Evolutionary conservation across 129 eudicot species (phyloP).

Genomic region (Calendula officinalis): DNA sequence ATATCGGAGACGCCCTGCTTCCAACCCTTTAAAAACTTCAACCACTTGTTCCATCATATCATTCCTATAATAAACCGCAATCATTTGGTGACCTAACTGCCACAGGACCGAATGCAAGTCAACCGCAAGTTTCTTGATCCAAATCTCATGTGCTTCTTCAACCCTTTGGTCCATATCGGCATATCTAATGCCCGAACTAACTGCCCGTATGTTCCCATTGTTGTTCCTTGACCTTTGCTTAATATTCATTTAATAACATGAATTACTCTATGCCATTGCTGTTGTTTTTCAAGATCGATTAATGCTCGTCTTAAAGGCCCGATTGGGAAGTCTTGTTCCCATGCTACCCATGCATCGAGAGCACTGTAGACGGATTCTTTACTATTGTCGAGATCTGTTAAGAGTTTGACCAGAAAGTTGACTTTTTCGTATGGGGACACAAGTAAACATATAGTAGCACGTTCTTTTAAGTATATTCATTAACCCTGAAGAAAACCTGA

Average conservation of each 20-base stretch:
- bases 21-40: conserved; percentile 62
- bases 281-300: conserved; percentile 55
- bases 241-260: conserved; percentile 89
- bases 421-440: no score
- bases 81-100: conserved; percentile 65
- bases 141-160: conserved; percentile 68
- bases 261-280: conserved; percentile 68
- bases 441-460: no score
- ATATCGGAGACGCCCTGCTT: no score
- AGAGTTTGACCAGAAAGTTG: conserved; percentile 41
- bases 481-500: background rate
- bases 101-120: conserved; percentile 78
- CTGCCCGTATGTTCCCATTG: conserved; percentile 70
- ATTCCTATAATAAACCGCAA: conserved; percentile 59
- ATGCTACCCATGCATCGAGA: conserved; percentile 90
- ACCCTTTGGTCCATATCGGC: conserved; percentile 70
- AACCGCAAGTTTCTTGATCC: conserved; percentile 59
- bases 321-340: conserved; percentile 72
- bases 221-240: conserved; percentile 86
- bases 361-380: conserved; percentile 61
- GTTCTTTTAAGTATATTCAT: background rate
- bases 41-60: conserved; percentile 60
- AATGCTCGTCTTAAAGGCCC: conserved; percentile 57
- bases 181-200: conserved; percentile 67
- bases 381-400: conserved; percentile 44